A percentile compares a stretch with the other conserved stretches of the same genome.
Conservation (phyloP, 2,329 filamentous ascomycete genomes). For the Zymoseptoria tritici region DNA sequence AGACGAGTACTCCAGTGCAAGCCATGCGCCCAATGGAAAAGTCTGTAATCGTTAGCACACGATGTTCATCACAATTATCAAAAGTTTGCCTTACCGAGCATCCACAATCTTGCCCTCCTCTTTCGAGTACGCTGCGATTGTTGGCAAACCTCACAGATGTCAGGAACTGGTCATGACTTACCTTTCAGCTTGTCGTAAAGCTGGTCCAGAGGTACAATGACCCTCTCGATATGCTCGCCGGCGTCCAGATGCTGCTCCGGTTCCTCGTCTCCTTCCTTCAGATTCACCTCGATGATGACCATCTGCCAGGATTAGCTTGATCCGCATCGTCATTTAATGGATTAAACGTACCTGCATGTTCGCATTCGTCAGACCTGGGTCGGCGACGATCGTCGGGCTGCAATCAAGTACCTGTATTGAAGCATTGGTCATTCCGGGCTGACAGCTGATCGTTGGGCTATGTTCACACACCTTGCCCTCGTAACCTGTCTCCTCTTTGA, state of each 20-base stretch:
- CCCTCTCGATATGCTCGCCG: conserved; percentile 55
- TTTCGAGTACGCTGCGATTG: conserved; percentile 27
- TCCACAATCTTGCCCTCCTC: conserved; percentile 48
- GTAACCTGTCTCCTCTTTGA: conserved; percentile 58
- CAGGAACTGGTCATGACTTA: conserved; percentile 15
- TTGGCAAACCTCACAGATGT: conserved; percentile 14
- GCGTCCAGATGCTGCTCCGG: conserved; percentile 55
- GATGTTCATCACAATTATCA: background rate
- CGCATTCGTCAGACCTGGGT: conserved; percentile 53
- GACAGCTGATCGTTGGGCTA: conserved; percentile 55
- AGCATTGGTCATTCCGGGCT: conserved; percentile 40
- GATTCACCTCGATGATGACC: conserved; percentile 51
- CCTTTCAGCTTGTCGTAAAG: conserved; percentile 48
- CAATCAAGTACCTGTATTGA: conserved; percentile 37
- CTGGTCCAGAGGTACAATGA: conserved; percentile 50
- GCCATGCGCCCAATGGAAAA: conserved; percentile 55
- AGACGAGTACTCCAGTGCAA: conserved; percentile 39
- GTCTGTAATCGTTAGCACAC: conserved; percentile 30
- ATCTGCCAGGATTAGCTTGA: conserved; percentile 27
- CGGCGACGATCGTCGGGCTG: conserved; percentile 61
- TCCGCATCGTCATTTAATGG: background rate
- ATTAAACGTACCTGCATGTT: conserved; percentile 47
- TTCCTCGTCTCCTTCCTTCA: conserved; percentile 43
- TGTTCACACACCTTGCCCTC: conserved; percentile 43
- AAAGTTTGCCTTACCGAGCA: conserved; percentile 31